phyloP scores from a whole-genome alignment of 805 yeast genomes.

The Candida qinlingensis region DNA sequence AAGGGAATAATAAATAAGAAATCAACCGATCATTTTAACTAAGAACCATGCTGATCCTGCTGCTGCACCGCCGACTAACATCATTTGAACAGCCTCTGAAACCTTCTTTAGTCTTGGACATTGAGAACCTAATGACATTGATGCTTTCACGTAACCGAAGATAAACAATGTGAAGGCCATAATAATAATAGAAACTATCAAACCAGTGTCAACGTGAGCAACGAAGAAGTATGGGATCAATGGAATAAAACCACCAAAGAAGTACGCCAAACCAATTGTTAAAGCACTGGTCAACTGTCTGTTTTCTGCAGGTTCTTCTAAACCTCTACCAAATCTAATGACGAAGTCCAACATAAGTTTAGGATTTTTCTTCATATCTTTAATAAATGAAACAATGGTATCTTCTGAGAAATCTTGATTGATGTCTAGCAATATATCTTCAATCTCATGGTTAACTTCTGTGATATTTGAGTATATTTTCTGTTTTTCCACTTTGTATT shows the following conservation, averaged over 20 bases:
- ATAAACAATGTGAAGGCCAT: slow-evolving; percentile 83
- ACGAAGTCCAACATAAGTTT: slow-evolving; percentile 79
- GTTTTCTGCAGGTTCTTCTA: slow-evolving; percentile 92
- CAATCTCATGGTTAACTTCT: slow-evolving; percentile 67
- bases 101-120: slow-evolving; percentile 56
- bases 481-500: slow-evolving; percentile 66
- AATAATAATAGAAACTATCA: slow-evolving; percentile 65
- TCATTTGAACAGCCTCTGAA: slow-evolving; percentile 86
- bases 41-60: slow-evolving; percentile 96
- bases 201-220: slow-evolving; percentile 67
- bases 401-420: slow-evolving; percentile 52
- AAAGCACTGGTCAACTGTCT: slow-evolving; percentile 84
- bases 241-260: slow-evolving; percentile 90
- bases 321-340: slow-evolving; percentile 83
- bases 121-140: slow-evolving; percentile 77
- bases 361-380: slow-evolving; percentile 75
- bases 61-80: slow-evolving; percentile 92
- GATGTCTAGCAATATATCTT: slow-evolving; percentile 73
- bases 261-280: slow-evolving; percentile 85
- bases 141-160: slow-evolving; percentile 83
- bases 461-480: slow-evolving; percentile 62
- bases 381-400: slow-evolving; percentile 67
- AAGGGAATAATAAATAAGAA: not conserved
- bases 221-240: slow-evolving; percentile 87
- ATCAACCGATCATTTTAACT: slow-evolving; percentile 66